Percentiles rank a stretch among this genome's conserved stretches.
Conservation (phyloP, 768 basidiomycete species). For the Trichaptum fuscoviolaceum region DNA sequence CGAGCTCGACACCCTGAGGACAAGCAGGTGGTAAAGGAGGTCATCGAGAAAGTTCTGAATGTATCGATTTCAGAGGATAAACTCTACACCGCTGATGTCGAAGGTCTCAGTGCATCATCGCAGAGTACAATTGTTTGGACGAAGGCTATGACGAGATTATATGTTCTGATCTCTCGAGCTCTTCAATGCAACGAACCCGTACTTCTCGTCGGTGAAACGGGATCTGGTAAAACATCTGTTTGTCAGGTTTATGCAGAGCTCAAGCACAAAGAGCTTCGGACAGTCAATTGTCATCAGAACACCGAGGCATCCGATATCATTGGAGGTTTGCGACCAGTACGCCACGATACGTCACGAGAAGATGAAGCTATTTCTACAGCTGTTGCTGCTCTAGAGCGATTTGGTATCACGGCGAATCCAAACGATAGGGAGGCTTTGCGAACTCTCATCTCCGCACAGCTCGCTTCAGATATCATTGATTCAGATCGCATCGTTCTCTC, state of each 20-base stretch:
- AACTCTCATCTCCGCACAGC: background rate
- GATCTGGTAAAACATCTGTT: constrained; percentile 95
- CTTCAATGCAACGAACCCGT: constrained; percentile 90
- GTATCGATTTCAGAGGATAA: constrained; percentile 70
- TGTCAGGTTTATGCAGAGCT: constrained; percentile 84
- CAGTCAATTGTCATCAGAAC: constrained; percentile 95
- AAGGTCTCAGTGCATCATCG: constrained; percentile 52
- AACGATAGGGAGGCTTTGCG: constrained; percentile 23
- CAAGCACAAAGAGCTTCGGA: constrained; percentile 51
- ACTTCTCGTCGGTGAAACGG: constrained; percentile 93
- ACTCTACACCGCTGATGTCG: constrained; percentile 56
- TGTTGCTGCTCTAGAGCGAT: constrained; percentile 31
- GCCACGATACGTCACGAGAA: constrained; percentile 60
- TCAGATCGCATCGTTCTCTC: constrained; percentile 30
- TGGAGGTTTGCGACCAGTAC: constrained; percentile 84
- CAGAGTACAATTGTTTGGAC: constrained; percentile 78
- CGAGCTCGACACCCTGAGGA: constrained; percentile 82
- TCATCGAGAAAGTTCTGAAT: constrained; percentile 86
- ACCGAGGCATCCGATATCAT: constrained; percentile 97
- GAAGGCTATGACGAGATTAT: constrained; percentile 84
- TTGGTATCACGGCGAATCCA: constrained; percentile 29
- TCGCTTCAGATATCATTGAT: constrained; percentile 24
- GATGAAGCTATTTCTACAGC: constrained; percentile 45
- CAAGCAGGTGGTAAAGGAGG: constrained; percentile 83
- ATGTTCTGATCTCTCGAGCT: constrained; percentile 78